Base-by-base conservation (phyloP, 2,329 filamentous ascomycete species). In the Nothophoma quercina region DNA sequence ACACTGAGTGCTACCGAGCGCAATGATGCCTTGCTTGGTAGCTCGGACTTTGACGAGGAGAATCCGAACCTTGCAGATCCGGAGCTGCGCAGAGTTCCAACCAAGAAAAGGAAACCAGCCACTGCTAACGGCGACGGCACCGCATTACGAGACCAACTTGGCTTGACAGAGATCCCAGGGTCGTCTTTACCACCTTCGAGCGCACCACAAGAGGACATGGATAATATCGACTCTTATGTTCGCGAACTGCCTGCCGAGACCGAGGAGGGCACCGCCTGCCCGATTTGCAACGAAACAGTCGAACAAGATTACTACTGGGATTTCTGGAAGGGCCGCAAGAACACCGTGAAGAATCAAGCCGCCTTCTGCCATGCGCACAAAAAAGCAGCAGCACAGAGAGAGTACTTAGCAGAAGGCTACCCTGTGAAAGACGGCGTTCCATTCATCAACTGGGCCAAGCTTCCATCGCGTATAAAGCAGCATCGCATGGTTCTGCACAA, bases 231-330 rank as follows among this genome's bases (percentile, higher is more conserved):
- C 9, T 51, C 53, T 5, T 64, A 67, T 46, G 47, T 67, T 6
- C 43, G 53, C 18, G 47, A 58, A 7, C 55, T 67, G 7, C 59
- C 59, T 2, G 21, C 51, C 5, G 56, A 63, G 10, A 58, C 59
- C 34, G 52, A 58, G 23, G 58, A 62, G 42, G 60, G 62, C 15
- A 59, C 62, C 7, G 36, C 29, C 35, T 93, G 90, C 66, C 87
- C 88, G 1, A 83, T 90, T 76, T 93, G 90, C 68, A 80, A 83
- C 12, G 77, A 83, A 34, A 64, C 77, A 2, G 85, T 93, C 5
- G 80, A 86, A 44, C 73, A 76, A 8, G 74, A 75, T 0, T 72
- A 84, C 1, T 77, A 91, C n/a, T 73, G 80, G 43, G 75, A 79
- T 1, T 74, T 71, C 56, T 72, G 64, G 64, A 63, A 56, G 33